Evolutionary conservation across 108 stramenopile species (phyloP), one percentile per base, ranked within the genome.

Genomic region (Pseudonitzschia delicatissima): DNA sequence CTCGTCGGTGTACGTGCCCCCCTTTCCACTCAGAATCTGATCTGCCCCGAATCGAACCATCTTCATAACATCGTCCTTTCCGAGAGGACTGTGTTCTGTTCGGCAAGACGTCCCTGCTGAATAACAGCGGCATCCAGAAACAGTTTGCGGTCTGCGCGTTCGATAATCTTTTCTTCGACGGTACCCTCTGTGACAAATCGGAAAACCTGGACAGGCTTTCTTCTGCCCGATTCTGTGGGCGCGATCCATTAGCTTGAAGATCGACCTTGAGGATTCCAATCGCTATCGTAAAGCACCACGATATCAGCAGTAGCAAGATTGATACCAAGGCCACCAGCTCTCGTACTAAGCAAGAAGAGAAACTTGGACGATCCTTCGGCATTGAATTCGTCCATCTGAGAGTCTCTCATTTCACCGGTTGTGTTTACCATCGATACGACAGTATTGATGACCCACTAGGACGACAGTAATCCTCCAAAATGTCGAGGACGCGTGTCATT

Each of bases 111-210:
- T 6, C 93, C 97, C 77, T 97, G 98, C 81, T 99, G 98, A 72
- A 99, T 97, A 28, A 99, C 98, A 26, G 97, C 97, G 21, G 99
- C 98, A 71, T 99, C 99, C 35, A 99, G 82, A 76, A 98, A 99
- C 13, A 99, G 88, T 81, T 99, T 99, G 28, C 92, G 82, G 70
- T 98, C 97, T 3, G 99, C 99, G 27, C 99, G 85, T 75, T 99
- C 97, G 25, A 98, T 96, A 52, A 99, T 98, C 78, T 97, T 98
- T 74, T 99, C 98, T 77, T 97, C 98, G 12, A 99, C 97, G 6
- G 97, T 97, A 25, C 96, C 96, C 70, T 99, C 97, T 2, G 96
- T 91, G 37, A 99, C 69, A 72, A 99, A 97, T 37, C 98, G 86
- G 77, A 99, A 99, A 0, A 99, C 98, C 62, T 95, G 92, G 17